Percentiles rank a stretch among this genome's conserved stretches.
These are phyloP conservation scores for Eucalyptus globulus DNA, from an alignment of 345 rosid species.

Conservation along the genomic window DNA sequence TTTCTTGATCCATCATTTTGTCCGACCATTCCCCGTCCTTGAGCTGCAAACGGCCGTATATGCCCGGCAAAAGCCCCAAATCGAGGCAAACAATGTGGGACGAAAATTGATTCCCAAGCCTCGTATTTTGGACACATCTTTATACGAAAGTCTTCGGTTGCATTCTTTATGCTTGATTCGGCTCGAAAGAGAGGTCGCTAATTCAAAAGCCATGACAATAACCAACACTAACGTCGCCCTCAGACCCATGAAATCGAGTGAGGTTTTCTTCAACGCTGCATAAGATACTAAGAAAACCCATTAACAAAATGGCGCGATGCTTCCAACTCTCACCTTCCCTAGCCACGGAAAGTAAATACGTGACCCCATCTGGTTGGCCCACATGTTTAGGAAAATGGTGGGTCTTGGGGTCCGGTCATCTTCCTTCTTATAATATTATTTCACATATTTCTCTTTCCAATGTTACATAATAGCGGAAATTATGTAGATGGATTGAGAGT, in stretches of 20 bases:
- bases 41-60: neutral
- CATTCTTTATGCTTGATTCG: neutral
- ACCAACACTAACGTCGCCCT: neutral
- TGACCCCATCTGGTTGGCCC: neutral
- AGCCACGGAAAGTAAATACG: neutral
- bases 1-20: constrained; percentile 36
- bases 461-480: neutral
- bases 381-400: neutral
- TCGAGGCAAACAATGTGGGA: constrained; percentile 1
- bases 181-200: neutral
- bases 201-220: neutral
- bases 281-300: neutral
- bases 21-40: constrained; percentile 1
- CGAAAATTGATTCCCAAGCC: neutral
- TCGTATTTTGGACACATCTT: neutral
- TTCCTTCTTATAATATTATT: neutral
- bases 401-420: neutral
- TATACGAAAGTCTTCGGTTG: neutral
- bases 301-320: neutral
- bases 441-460: neutral
- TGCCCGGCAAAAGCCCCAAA: constrained; percentile 5
- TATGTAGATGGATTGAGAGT: neutral
- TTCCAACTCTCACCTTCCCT: neutral
- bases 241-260: neutral
- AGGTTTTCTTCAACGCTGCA: neutral